Base-by-base conservation (phyloP, 495 filamentous ascomycete genomes). In the Daldinia concentrica region DNA sequence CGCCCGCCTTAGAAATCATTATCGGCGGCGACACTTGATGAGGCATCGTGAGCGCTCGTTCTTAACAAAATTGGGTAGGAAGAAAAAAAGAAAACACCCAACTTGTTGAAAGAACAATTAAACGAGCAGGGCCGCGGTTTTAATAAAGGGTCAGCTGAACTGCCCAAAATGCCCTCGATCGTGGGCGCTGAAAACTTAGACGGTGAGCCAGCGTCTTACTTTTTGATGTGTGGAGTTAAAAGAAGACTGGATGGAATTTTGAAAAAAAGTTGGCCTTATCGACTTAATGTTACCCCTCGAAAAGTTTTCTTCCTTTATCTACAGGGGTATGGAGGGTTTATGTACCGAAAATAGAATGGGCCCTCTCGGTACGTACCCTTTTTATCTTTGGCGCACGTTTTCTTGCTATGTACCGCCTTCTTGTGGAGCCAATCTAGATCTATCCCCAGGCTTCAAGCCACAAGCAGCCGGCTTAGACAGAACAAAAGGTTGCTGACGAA, bases 11-110 rank as follows among this genome's bases (percentile, higher is more conserved):
- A 39, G 74, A 77, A 70, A 77, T 78, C 78, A 82, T 80, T 76
- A 79, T 77, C 73, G 76, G 82, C 79, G 77, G 73, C 66, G 72
- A 68, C 22, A 75, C 73, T 76, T 80, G 66, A 69, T 77, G 76
- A 73, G 70, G 77, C 78, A 82, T 78, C 66, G 66, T 59, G 58
- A 52, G 19, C 22, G n/a, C 41, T 66, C 66, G 62, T 52, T 59
- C 50, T 54, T 19, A 19, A 27, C 14, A 17, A 17, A 37, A 68
- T 65, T 62, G 41, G 39, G 57, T 32, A 54, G 58, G 48, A 64
- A 37, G 51, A 66, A 51, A 55, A 55, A 34, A 52, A 26, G 61
- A 45, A 54, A 69, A 34, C 29, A 52, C 32, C 36, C 37, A 58
- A 73, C 22, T 43, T 34, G 22, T 58, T 68, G 19, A 32, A 45